Evolutionary conservation across 495 filamentous ascomycete species (phyloP), one percentile per base, ranked within the genome.

Genomic region (Apodospora peruviana): DNA sequence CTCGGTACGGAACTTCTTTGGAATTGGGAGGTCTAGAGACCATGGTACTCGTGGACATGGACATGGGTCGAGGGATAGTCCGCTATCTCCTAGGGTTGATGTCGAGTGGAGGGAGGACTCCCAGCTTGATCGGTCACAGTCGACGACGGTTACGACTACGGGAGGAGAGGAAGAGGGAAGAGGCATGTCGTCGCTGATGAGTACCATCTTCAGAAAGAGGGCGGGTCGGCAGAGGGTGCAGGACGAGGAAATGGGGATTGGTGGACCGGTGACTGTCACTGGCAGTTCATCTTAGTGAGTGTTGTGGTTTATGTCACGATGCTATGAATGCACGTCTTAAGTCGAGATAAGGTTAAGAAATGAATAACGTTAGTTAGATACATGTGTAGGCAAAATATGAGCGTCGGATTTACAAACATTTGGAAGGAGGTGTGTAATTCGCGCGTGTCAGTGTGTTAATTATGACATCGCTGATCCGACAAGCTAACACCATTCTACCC

Each of bases 161-260:
- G 40, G 40, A 5, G 10, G 22, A 11, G 16, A n/a, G 40, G 10
- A 22, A 10, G 20, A n/a, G n/a, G n/a, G n/a, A n/a, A n/a, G n/a
- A n/a, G n/a, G n/a, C n/a, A n/a, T n/a, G n/a, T 21, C 38, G 29
- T 34, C 29, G 9, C 29, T 34, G 5, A 8, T 40, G 2, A 20
- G 5, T 12, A 4, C 17, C 38, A 40, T 40, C 4, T 40, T 43
- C 20, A 43, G 20, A 22, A 43, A 43, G 40, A 25, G 40, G 40
- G 25, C 7, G 27, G 14, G 25, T 25, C 5, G 21, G 9, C 40
- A 43, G 40, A 22, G 7, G 1, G 20, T 2, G n/a, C 5, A 12
- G 0, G 40, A 43, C 20, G 40, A 43, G 40, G 40, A 43, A 22
- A 43, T 24, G 40, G 40, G 40, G n/a, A n/a, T n/a, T 32, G 27